Percentiles rank a stretch among this genome's conserved stretches.
Evolutionary conservation across 2,329 filamentous ascomycete genomes (phyloP).

Genomic region (Fusarium sambucinum): DNA sequence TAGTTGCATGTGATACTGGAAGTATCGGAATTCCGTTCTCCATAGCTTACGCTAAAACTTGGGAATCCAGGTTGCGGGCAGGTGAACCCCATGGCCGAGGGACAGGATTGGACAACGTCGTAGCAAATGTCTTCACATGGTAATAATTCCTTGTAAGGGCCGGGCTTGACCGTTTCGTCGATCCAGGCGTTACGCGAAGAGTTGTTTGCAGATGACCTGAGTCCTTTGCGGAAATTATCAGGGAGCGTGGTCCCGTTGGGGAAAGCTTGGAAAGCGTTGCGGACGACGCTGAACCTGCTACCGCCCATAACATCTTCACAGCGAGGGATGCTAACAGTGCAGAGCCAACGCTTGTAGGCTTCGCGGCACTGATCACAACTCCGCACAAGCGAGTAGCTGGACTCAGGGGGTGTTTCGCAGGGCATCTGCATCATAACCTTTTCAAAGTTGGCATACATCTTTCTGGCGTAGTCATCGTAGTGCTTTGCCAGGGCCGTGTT

Average conservation of each 20-base stretch:
- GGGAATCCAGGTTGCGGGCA: slow-evolving; percentile 70
- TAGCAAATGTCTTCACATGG: slow-evolving; percentile 92
- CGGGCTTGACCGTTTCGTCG: slow-evolving; percentile 77
- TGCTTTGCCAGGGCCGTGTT: slow-evolving; percentile 73
- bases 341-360: slow-evolving; percentile 96
- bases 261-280: slow-evolving; percentile 79
- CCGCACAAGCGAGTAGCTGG: slow-evolving; percentile 84
- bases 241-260: slow-evolving; percentile 73
- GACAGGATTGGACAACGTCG: slow-evolving; percentile 86
- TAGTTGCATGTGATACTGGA: slow-evolving; percentile 54
- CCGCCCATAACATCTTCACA: slow-evolving; percentile 83
- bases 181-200: slow-evolving; percentile 78
- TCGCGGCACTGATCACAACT: slow-evolving; percentile 79
- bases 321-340: slow-evolving; percentile 90
- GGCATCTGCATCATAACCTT: slow-evolving; percentile 86
- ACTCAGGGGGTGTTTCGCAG: slow-evolving; percentile 80
- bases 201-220: slow-evolving; percentile 48
- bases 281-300: slow-evolving; percentile 60
- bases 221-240: slow-evolving; percentile 47
- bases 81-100: slow-evolving; percentile 77
- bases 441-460: slow-evolving; percentile 81
- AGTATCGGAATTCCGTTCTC: slow-evolving; percentile 42
- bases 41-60: slow-evolving; percentile 55
- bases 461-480: slow-evolving; percentile 81
- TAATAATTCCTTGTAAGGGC: slow-evolving; percentile 92